Conservation (phyloP, 441 rosid species). For the Aquilaria agallochum region DNA sequence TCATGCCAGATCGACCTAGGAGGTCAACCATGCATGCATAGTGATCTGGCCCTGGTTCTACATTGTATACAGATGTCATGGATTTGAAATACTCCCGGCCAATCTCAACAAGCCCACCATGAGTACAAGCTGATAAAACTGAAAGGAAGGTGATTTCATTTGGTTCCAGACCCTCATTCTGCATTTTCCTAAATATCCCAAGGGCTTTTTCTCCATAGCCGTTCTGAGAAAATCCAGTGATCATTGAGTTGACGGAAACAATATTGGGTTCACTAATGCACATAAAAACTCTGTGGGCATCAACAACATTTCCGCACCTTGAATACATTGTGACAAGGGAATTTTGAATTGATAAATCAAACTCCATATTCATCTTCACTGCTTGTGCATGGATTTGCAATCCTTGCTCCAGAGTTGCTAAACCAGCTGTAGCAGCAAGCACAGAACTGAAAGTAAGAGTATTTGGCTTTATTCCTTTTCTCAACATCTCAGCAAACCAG, state of each 20-base stretch:
- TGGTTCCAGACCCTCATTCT: conserved; percentile 40
- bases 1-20: conserved; percentile 61
- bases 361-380: conserved; percentile 39
- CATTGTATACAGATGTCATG: conserved; percentile 39
- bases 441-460: conserved; percentile 56
- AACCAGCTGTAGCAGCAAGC: conserved; percentile 64
- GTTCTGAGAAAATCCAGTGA: conserved; percentile 63
- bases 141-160: conserved; percentile 61
- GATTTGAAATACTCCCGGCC: conserved; percentile 54
- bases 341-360: conserved; percentile 51
- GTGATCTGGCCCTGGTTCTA: conserved; percentile 66
- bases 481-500: conserved; percentile 55
- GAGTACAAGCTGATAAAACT: conserved; percentile 64
- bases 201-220: conserved; percentile 57
- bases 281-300: conserved; percentile 45
- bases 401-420: conserved; percentile 51
- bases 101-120: conserved; percentile 54
- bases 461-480: conserved; percentile 38
- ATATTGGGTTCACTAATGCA: conserved; percentile 41
- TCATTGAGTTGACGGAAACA: conserved; percentile 67
- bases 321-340: conserved; percentile 77
- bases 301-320: conserved; percentile 59
- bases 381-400: conserved; percentile 51
- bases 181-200: conserved; percentile 39
- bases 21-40: conserved; percentile 82